Base-by-base conservation (phyloP, 805 yeast genomes). In the Spathaspora passalidarum region DNA sequence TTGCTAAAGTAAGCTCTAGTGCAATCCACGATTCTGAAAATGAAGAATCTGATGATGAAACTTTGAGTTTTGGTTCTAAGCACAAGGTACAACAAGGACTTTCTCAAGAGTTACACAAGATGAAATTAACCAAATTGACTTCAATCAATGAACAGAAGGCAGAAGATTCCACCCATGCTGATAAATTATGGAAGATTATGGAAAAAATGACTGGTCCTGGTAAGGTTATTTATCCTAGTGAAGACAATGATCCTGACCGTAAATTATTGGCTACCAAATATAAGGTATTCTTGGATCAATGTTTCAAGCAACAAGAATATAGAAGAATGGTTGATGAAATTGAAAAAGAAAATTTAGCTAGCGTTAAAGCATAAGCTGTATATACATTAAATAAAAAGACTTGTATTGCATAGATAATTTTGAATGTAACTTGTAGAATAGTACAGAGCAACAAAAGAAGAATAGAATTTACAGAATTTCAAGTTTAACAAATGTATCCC, bases 171-270 rank as follows among this genome's bases (percentile, higher is more conserved):
- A 18, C 18, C 35, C 66, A 79, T 3, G 88, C 88, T 26, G 83
- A 81, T 51, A 76, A 74, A 45, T 72, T 94, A 48, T 92, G 98
- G 98, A 79, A 81, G 32, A 82, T 86, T 32, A 94, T 94, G 99
- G 78, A 79, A 53, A 76, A 77, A 49, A 76, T 91, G 72, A 85
- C 96, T 1, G 92, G 96, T 6, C 80, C 84, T 18, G 98, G 97
- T 38, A 76, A 76, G 53, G 89, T 84, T 10, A 86, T 94, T 34
- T 65, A 72, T 51, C 98, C 99, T 3, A 66, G 80, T 19, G 63
- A 78, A 3, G 67, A 60, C 14, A 66, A 67, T 38, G 78, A 79
- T 48, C 81, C 87, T 0, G 96, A 88, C 64, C 75, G 89, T 56
- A 72, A 74, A 54, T 73, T 94, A 49, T 75, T 94, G 62, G 69